These are phyloP conservation scores for Kingdonia uniflora DNA, from an alignment of 164 flowering plant genomes.

Conservation along the genomic window DNA sequence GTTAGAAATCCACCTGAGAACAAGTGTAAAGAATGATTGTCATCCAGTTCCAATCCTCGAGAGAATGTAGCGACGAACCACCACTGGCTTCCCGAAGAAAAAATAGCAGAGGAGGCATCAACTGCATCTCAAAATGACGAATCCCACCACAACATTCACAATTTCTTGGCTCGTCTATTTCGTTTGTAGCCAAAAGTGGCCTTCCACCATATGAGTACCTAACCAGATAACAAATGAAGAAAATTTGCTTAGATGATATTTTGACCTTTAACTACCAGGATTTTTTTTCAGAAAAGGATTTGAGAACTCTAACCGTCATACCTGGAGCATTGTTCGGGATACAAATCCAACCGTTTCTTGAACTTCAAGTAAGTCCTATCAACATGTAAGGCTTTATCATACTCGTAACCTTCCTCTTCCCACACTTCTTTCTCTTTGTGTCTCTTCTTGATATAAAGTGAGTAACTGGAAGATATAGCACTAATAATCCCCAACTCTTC, in stretches of 20 bases:
- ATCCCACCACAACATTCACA: slow-evolving; percentile 64
- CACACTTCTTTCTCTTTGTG: slow-evolving; percentile 44
- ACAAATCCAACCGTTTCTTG: slow-evolving; percentile 67
- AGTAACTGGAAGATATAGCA: slow-evolving; percentile 26
- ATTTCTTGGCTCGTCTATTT: slow-evolving; percentile 28
- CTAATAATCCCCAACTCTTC: slow-evolving; percentile 18
- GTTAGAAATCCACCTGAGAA: slow-evolving; percentile 40
- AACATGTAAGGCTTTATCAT: slow-evolving; percentile 68
- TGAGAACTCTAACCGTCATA: too few species aligned
- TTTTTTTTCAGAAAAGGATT: too few species aligned
- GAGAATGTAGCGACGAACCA: slow-evolving; percentile 18
- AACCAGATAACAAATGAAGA: neutral
- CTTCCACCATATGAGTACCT: slow-evolving; percentile 77
- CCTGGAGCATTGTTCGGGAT: slow-evolving; percentile 95
- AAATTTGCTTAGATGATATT: too few species aligned
- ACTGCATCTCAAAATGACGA: slow-evolving; percentile 78
- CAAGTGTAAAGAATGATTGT: slow-evolving; percentile 75
- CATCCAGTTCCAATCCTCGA: slow-evolving; percentile 81
- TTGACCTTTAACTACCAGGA: too few species aligned
- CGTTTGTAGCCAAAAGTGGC: slow-evolving; percentile 50
- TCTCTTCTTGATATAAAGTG: slow-evolving; percentile 37
- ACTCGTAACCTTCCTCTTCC: slow-evolving; percentile 76
- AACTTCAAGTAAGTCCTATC: slow-evolving; percentile 90
- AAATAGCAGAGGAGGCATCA: slow-evolving; percentile 78
- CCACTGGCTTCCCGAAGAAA: slow-evolving; percentile 57